Conservation (phyloP, 345 rosid genomes). For the Dimocarpus longan region DNA sequence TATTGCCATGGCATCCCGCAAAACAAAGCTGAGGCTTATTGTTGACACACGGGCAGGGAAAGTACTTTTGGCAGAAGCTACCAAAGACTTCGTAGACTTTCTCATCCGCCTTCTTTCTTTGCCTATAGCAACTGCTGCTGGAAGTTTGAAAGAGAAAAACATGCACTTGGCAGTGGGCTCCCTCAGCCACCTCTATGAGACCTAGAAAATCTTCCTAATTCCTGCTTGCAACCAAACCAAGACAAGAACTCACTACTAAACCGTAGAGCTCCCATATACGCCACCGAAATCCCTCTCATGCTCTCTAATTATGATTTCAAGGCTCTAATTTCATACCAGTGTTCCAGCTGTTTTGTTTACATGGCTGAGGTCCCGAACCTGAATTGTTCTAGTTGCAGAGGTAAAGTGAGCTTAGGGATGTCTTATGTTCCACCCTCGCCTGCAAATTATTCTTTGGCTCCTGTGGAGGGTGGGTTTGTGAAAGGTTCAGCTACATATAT, state of each 20-base stretch:
- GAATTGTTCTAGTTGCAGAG: not conserved
- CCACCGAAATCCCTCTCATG: not conserved
- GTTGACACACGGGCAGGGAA: slow-evolving; percentile 4
- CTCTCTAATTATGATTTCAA: not conserved
- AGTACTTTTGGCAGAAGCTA: slow-evolving; percentile 23
- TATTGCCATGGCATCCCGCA: not conserved
- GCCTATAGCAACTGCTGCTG: slow-evolving; percentile 17
- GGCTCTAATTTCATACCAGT: too few species aligned
- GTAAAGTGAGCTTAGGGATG: not conserved
- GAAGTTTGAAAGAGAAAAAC: not conserved
- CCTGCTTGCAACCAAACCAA: slow-evolving; percentile 2
- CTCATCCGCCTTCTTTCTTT: slow-evolving; percentile 23
- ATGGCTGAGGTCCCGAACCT: not conserved
- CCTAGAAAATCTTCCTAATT: not conserved
- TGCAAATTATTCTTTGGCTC: not conserved
- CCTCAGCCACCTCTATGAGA: slow-evolving; percentile 2
- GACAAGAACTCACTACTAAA: slow-evolving; percentile 9
- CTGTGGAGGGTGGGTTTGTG: slow-evolving; percentile 10
- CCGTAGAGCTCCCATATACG: not conserved
- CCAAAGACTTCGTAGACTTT: slow-evolving; percentile 27
- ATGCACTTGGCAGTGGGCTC: slow-evolving; percentile 27
- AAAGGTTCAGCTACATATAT: slow-evolving; percentile 4
- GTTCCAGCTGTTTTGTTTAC: not conserved
- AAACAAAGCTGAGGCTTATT: slow-evolving; percentile 14
- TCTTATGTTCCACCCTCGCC: not conserved